Percentiles rank a stretch among this genome's conserved stretches.
These are phyloP conservation scores for Scorias spongiosa DNA, from an alignment of 2,329 filamentous ascomycete genomes.

Conservation along the genomic window DNA sequence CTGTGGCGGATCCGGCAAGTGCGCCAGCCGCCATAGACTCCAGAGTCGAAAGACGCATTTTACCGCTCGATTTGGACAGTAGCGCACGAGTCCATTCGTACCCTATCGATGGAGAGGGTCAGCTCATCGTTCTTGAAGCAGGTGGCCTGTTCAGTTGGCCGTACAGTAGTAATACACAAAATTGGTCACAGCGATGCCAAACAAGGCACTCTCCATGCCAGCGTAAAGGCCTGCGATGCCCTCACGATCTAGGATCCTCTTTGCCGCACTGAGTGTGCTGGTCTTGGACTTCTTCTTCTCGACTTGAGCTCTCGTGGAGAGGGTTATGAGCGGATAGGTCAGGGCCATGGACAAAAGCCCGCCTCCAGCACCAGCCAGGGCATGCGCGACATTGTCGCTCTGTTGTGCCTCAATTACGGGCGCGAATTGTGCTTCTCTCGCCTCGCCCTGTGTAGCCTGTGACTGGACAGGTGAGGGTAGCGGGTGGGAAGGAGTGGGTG, in stretches of 20 bases:
- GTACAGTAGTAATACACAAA: conserved; percentile 98
- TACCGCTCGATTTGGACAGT: conserved; percentile 64
- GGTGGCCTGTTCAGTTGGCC: conserved; percentile 2
- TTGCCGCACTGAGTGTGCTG: conserved; percentile 67
- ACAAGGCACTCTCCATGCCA: conserved; percentile 82
- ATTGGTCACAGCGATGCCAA: conserved; percentile 96
- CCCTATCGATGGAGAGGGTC: conserved; percentile 29
- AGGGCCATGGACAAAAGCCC: conserved; percentile 90
- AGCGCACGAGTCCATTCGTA: conserved; percentile 90
- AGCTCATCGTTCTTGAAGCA: background rate
- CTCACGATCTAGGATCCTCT: conserved; percentile 79
- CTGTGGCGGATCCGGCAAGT: conserved; percentile 82
- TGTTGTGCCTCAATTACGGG: conserved; percentile 54
- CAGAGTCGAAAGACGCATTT: conserved; percentile 70
- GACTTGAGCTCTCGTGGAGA: conserved; percentile 93
- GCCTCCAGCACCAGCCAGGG: conserved; percentile 80
- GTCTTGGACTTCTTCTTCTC: conserved; percentile 87
- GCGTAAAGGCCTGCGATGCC: conserved; percentile 81
- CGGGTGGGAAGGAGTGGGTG: conserved; percentile 12
- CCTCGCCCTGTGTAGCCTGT: conserved; percentile 17
- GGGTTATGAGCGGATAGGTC: conserved; percentile 94
- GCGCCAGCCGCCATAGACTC: conserved; percentile 94
- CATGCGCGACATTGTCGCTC: conserved; percentile 94
- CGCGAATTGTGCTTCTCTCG: conserved; percentile 1
- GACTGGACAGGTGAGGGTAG: conserved; percentile 8